Evolutionary conservation across 805 yeast genomes (phyloP).

Genomic region (Komagataella phaffii): DNA sequence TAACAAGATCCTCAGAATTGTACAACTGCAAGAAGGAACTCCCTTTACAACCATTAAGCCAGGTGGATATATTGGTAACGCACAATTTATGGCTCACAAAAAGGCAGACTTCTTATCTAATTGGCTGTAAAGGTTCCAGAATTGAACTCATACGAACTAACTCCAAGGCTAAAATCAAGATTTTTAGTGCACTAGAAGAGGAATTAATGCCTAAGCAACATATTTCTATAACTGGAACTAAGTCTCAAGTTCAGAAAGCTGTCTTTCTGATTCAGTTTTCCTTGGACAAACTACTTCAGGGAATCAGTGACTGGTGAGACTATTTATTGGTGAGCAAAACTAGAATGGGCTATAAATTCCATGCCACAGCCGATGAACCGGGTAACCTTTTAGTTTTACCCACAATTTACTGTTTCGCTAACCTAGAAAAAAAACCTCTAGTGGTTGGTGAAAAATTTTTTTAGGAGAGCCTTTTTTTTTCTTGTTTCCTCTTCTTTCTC

Average conservation of each 20-base stretch:
- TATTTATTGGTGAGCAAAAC: neutral
- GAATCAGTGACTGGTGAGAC: neutral
- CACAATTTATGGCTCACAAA: conserved; percentile 10
- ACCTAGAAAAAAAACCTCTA: conserved; percentile 4
- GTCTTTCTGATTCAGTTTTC: neutral
- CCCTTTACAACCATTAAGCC: neutral
- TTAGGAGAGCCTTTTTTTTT: neutral
- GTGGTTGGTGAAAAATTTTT: conserved; percentile 10
- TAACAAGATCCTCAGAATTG: neutral
- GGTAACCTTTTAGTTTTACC: neutral
- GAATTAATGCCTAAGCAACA: conserved; percentile 1
- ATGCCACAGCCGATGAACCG: neutral
- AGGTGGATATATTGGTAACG: conserved; percentile 1
- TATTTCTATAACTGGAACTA: neutral
- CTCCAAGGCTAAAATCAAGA: conserved; percentile 24
- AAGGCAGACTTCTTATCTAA: conserved; percentile 24
- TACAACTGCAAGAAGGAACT: neutral
- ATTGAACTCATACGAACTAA: conserved; percentile 20
- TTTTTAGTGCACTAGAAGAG: conserved; percentile 12
- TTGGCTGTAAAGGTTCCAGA: conserved; percentile 27
- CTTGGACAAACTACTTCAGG: neutral
- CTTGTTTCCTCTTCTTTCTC: neutral
- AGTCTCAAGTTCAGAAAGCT: neutral
- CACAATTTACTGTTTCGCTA: neutral
- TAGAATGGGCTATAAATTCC: neutral